Evolutionary conservation across 2,329 filamentous ascomycete genomes (phyloP).

Genomic region (Fusarium foetens): DNA sequence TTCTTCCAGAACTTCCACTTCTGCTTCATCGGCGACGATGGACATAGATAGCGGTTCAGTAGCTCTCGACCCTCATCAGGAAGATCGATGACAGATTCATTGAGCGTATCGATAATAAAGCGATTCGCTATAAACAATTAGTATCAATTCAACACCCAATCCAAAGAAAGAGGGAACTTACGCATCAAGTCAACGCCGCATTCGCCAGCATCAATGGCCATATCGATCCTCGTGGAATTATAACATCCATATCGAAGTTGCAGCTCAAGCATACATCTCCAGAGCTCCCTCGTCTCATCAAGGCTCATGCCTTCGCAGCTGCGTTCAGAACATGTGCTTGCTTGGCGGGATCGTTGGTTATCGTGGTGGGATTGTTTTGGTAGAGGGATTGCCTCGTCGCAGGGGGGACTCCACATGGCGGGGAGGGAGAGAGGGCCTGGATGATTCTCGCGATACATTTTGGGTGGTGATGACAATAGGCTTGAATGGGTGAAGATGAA

Average conservation of each 20-base stretch:
- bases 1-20: conserved; percentile 48
- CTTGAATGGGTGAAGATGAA: background rate
- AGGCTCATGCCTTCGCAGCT: conserved; percentile 49
- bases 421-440: conserved; percentile 37
- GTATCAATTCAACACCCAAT: background rate
- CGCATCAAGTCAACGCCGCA: conserved; percentile 56
- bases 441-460: conserved; percentile 40
- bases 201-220: conserved; percentile 56
- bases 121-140: conserved; percentile 47
- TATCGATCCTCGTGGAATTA: conserved; percentile 60
- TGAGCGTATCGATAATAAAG: conserved; percentile 55
- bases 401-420: conserved; percentile 32
- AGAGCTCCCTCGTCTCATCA: conserved; percentile 56
- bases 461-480: background rate
- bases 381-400: conserved; percentile 24
- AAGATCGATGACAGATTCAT: conserved; percentile 51
- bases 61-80: conserved; percentile 51
- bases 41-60: conserved; percentile 47
- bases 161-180: conserved; percentile 44
- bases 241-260: conserved; percentile 61
- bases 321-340: conserved; percentile 45
- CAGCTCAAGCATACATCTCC: conserved; percentile 61
- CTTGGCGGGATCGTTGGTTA: conserved; percentile 33
- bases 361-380: conserved; percentile 25
- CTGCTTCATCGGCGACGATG: conserved; percentile 29